Percentiles rank a stretch among this genome's conserved stretches.
Evolutionary conservation across 139 green algal species (phyloP).

Genomic region (Coelastrella sp.): DNA sequence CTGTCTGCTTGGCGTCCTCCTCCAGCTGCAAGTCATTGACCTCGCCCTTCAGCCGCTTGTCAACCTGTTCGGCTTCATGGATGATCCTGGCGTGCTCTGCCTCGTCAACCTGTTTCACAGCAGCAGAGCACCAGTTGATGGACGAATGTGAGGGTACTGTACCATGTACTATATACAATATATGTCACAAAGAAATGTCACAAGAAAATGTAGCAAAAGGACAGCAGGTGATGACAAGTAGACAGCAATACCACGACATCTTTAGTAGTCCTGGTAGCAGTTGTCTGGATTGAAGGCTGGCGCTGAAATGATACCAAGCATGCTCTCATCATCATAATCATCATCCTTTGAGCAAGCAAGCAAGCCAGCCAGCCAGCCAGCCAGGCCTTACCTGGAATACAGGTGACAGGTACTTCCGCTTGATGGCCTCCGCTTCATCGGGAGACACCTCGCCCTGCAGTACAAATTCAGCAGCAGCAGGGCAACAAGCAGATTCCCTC

Average conservation of each 20-base stretch:
- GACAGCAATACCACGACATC: not conserved
- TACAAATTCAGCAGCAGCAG: not conserved
- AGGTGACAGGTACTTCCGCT: not conserved
- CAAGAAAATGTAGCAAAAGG: not conserved
- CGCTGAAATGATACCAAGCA: too few species aligned
- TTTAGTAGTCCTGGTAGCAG: too few species aligned
- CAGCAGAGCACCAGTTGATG: not conserved
- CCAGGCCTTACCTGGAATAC: not conserved
- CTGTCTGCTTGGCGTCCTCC: not conserved
- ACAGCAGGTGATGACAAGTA: not conserved
- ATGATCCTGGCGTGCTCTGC: slow-evolving; percentile 28
- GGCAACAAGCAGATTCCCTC: not conserved
- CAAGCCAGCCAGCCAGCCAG: too few species aligned
- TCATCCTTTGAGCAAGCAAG: too few species aligned
- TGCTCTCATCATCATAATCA: too few species aligned
- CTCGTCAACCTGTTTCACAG: slow-evolving; percentile 45
- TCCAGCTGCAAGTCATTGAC: not conserved
- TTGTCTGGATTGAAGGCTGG: too few species aligned
- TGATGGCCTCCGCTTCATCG: not conserved
- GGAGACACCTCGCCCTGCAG: not conserved
- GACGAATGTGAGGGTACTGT: slow-evolving; percentile 38
- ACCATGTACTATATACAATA: slow-evolving; percentile 44
- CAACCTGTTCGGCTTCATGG: not conserved
- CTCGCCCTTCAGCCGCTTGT: slow-evolving; percentile 33
- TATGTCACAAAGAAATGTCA: not conserved